These are phyloP conservation scores for Drechslera avenae DNA, from an alignment of 2,329 filamentous ascomycete genomes.

Conservation along the genomic window DNA sequence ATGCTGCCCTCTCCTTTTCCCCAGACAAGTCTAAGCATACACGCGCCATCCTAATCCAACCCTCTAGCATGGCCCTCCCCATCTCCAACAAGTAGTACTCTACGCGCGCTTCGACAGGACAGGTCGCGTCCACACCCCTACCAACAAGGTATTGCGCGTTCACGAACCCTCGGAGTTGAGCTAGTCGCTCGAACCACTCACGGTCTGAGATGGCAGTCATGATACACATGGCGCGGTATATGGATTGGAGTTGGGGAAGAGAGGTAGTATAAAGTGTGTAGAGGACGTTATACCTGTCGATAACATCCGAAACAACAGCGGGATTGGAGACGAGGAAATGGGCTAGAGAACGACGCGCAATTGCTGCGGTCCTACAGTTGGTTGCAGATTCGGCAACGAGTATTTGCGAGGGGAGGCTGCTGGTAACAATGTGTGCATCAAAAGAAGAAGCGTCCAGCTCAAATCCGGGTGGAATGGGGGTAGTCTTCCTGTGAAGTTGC, in stretches of 20 bases:
- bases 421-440: slow-evolving; percentile 24
- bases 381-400: slow-evolving; percentile 17
- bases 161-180: slow-evolving; percentile 13
- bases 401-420: slow-evolving; percentile 13
- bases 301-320: background rate
- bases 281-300: slow-evolving; percentile 19
- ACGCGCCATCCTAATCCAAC: slow-evolving; percentile 21
- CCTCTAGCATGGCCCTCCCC: slow-evolving; percentile 15
- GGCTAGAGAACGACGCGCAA: slow-evolving; percentile 20
- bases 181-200: slow-evolving; percentile 17
- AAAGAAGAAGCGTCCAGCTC: slow-evolving; percentile 4
- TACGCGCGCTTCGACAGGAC: slow-evolving; percentile 21
- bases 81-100: slow-evolving; percentile 26
- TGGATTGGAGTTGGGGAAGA: slow-evolving; percentile 1
- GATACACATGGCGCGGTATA: slow-evolving; percentile 20
- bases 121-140: slow-evolving; percentile 16
- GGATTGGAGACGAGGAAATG: slow-evolving; percentile 6
- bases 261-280: slow-evolving; percentile 9
- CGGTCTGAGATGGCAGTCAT: slow-evolving; percentile 19
- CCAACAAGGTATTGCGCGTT: background rate
- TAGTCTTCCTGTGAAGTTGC: slow-evolving; percentile 11
- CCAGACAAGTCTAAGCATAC: slow-evolving; percentile 12
- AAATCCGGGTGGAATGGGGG: background rate
- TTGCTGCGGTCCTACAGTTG: background rate
- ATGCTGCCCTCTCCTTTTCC: slow-evolving; percentile 13